phyloP scores from a whole-genome alignment of 2,329 filamentous ascomycete genomes.

The Annulohypoxylon truncatum region DNA sequence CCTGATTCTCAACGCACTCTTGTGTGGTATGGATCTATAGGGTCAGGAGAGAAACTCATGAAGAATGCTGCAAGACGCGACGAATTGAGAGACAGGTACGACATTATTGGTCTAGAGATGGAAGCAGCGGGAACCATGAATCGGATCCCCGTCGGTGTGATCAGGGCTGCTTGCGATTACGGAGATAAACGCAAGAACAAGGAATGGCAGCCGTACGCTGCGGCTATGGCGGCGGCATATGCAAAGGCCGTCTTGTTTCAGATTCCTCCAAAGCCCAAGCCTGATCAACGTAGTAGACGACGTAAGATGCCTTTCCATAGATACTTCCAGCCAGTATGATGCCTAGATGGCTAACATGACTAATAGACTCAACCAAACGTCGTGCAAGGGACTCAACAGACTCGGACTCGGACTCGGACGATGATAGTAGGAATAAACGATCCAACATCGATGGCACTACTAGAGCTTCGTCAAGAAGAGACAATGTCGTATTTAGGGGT shows the following conservation, averaged over 20 bases:
- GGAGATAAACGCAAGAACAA: conserved; percentile 51
- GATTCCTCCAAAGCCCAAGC: conserved; percentile 15
- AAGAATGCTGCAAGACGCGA: conserved; percentile 44
- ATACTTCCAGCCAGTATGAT: background rate
- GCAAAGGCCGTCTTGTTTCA: conserved; percentile 44
- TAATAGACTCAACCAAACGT: background rate
- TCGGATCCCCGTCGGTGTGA: conserved; percentile 49
- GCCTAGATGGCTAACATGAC: background rate
- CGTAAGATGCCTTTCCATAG: background rate
- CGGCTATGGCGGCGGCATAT: conserved; percentile 50
- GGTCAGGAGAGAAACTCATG: conserved; percentile 51
- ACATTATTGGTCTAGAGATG: conserved; percentile 52
- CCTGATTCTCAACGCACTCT: conserved; percentile 41
- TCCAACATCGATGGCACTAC: background rate
- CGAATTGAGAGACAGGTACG: conserved; percentile 44
- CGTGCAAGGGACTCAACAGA: background rate
- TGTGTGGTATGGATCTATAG: conserved; percentile 52
- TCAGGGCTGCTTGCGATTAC: conserved; percentile 53
- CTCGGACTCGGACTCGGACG: background rate
- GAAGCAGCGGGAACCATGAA: conserved; percentile 52
- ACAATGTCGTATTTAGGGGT: background rate
- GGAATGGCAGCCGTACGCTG: conserved; percentile 52
- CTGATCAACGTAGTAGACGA: background rate
- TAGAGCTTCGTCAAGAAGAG: background rate
- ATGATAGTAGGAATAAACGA: background rate